Conservation (phyloP, 257 asterid species). For the Schizonepeta tenuifolia region DNA sequence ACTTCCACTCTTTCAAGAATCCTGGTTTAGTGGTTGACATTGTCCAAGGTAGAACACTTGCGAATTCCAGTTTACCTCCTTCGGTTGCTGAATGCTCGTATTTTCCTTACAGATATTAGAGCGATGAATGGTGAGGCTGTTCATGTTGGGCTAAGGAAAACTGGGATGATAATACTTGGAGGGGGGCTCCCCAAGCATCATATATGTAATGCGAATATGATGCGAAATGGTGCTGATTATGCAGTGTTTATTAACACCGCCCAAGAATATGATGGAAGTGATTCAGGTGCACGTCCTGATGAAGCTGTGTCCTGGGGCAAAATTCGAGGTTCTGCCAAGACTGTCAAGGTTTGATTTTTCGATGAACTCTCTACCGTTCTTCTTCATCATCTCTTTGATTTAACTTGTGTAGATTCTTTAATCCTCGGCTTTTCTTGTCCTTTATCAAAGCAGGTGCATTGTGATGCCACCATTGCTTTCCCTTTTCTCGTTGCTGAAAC, state of each 20-base stretch:
- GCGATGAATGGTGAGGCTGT: constrained; percentile 88
- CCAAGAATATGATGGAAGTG: constrained; percentile 97
- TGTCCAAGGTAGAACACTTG: constrained; percentile 65
- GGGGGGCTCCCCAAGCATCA: constrained; percentile 99
- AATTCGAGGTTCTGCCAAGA: constrained; percentile 88
- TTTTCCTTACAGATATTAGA: constrained; percentile 62
- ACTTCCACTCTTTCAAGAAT: constrained; percentile 78
- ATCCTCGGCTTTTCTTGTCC: background rate
- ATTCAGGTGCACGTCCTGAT: constrained; percentile 96
- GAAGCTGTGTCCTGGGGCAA: constrained; percentile 99
- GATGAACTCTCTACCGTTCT: background rate
- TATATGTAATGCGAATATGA: constrained; percentile 95
- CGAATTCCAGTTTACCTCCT: constrained; percentile 12
- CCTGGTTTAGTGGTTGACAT: constrained; percentile 87
- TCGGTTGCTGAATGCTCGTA: constrained; percentile 2
- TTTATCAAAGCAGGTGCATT: constrained; percentile 67
- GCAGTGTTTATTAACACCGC: constrained; percentile 90
- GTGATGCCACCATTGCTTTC: constrained; percentile 93
- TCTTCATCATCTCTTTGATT: no score
- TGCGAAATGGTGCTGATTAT: constrained; percentile 94
- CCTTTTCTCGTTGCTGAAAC: constrained; percentile 90
- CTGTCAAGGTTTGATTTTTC: constrained; percentile 68
- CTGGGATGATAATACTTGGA: constrained; percentile 85
- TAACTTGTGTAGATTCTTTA: constrained; percentile 1
- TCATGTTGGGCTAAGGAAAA: constrained; percentile 77